Evolutionary conservation across 2,329 filamentous ascomycete species (phyloP), one percentile per base, ranked within the genome.

Genomic region (Xylaria sp.): DNA sequence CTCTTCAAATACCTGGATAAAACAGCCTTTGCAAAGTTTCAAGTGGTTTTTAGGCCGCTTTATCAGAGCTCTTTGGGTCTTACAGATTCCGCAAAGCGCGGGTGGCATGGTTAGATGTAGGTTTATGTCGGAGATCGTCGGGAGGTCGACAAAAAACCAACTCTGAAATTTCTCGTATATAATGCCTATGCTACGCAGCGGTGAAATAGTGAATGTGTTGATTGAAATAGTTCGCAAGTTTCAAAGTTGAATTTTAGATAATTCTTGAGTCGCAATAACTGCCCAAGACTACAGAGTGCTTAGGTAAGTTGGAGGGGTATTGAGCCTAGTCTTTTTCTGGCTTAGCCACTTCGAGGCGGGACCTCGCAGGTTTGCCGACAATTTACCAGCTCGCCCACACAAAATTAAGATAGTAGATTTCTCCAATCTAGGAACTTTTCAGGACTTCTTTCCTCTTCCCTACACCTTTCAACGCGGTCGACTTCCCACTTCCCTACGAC

Each of bases 11-110:
- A 96, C 87, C 12, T 83, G 77, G 64, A 97, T 89, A 81, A 99
- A 99, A 81, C 96, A 99, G 4, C 85, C 81, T 75, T 92, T 94
- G 86, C 96, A 99, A 56, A 99, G 88, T 77, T 97, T 97, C 75
- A 97, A 90, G 76, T 97, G 90, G 78, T 98, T 97, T 80, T 98
- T 98, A 0, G 96, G 95, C 33, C 96, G 89, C 71, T 98, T 93
- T 67, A 99, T 96, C 23, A 97, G 88, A 5, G 96, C 95, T 68
- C 94, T 89, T 71, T 91, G 87, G 25, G 85, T 87, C 72, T 91
- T 87, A 83, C 96, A 99, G 72, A 90, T 84, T 61, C 90, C 89
- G 79, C 96, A 99, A 25, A 87, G 83, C 23, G 88, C 86, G 25
- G 94, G 93, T 8, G 94, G 86, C 95, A 98, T 97, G 20, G 66